A percentile compares a stretch with the other conserved stretches of the same genome.
Evolutionary conservation across 1,284 basidiomycete genomes (phyloP).

Genomic region (Trametes hirsuta): DNA sequence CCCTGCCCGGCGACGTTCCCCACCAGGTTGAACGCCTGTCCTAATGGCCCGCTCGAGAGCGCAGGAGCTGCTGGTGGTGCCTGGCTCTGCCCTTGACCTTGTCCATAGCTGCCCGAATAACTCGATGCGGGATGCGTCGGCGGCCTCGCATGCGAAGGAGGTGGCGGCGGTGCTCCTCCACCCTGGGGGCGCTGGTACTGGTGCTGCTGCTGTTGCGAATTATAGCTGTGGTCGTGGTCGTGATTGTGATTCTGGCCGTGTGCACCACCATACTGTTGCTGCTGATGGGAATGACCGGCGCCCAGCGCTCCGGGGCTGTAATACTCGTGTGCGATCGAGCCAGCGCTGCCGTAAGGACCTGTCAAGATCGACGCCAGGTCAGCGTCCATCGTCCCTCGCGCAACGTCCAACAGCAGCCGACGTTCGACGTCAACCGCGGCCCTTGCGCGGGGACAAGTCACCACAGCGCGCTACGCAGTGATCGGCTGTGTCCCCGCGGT

Average conservation of each 20-base stretch:
- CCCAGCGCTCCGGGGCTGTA: constrained; percentile 12
- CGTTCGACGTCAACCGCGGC: neutral
- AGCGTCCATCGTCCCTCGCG: neutral
- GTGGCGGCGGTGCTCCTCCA: constrained; percentile 5
- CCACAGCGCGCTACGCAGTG: neutral
- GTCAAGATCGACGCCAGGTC: constrained; percentile 6
- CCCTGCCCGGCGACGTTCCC: constrained; percentile 23
- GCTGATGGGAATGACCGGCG: neutral
- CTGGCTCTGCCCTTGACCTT: neutral
- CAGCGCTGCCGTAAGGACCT: constrained; percentile 22
- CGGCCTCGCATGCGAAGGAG: constrained; percentile 9
- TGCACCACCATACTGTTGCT: neutral
- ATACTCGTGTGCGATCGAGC: constrained; percentile 11
- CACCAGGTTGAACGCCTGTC: constrained; percentile 22
- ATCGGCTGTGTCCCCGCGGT: constrained; percentile 4
- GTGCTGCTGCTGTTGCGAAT: neutral
- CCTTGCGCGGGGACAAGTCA: neutral
- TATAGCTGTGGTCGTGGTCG: neutral
- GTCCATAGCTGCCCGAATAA: constrained; percentile 7
- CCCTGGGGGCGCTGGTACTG: neutral
- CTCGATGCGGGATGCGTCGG: constrained; percentile 13
- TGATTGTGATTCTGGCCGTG: neutral
- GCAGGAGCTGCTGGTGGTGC: neutral
- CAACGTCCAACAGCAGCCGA: neutral
- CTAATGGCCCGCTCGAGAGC: constrained; percentile 22